Percentiles rank a stretch among this genome's conserved stretches.
phyloP scores from a whole-genome alignment of 2,329 filamentous ascomycete species.

The Biscogniauxia marginata region DNA sequence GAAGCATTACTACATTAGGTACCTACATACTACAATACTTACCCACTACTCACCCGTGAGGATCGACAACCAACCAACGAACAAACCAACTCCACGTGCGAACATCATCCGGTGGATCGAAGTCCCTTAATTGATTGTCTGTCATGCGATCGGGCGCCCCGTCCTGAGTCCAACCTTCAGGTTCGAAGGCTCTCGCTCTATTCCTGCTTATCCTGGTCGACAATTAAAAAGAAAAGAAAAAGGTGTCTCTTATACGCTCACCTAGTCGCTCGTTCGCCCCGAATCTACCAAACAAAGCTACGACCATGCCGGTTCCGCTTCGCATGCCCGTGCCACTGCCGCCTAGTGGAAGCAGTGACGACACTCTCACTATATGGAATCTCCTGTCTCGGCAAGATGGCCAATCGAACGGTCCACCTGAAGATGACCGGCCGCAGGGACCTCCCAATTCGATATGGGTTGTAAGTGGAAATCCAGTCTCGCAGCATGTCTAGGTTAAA shows the following conservation, averaged over 20 bases:
- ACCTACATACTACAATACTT: neutral
- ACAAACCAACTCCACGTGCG: neutral
- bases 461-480: constrained; percentile 9
- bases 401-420: neutral
- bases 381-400: constrained; percentile 2
- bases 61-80: neutral
- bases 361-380: neutral
- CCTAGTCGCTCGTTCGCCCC: constrained; percentile 22
- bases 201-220: neutral
- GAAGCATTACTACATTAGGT: too few relatives aligned
- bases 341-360: constrained; percentile 4
- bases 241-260: constrained; percentile 1
- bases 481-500: neutral
- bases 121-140: neutral
- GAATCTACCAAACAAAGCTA: neutral
- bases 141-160: neutral
- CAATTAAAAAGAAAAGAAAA: too few relatives aligned
- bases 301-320: constrained; percentile 25
- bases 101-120: neutral
- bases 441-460: constrained; percentile 9
- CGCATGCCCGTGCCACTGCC: constrained; percentile 24
- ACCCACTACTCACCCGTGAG: neutral
- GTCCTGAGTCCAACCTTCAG: neutral
- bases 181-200: neutral
- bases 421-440: neutral